Evolutionary conservation across 257 asterid species (phyloP).

Genomic region (Forsythia suspensa): DNA sequence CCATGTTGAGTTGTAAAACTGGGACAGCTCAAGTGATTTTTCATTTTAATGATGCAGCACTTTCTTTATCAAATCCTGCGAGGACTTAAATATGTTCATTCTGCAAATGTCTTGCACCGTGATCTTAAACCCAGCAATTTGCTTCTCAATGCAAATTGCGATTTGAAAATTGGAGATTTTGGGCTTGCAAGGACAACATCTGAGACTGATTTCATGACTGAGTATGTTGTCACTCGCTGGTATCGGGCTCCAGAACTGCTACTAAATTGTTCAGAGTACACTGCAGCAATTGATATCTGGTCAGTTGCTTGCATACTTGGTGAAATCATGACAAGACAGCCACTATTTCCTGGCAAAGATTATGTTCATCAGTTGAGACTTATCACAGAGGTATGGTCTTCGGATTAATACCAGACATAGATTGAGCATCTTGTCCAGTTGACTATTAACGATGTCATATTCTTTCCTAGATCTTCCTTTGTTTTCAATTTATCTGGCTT

Average conservation of each 20-base stretch:
- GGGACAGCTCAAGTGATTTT: constrained; percentile 11
- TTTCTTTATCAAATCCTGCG: constrained; percentile 91
- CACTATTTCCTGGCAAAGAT: constrained; percentile 95
- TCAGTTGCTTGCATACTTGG: constrained; percentile 98
- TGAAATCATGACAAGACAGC: constrained; percentile 87
- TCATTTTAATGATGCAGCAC: constrained; percentile 57
- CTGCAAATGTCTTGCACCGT: constrained; percentile 94
- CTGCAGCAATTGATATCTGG: constrained; percentile 97
- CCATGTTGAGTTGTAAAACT: background rate
- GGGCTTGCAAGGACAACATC: constrained; percentile 99
- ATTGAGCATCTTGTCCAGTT: background rate
- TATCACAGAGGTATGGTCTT: constrained; percentile 72
- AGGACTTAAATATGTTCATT: constrained; percentile 92
- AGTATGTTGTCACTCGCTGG: constrained; percentile 98
- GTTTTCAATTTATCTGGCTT: background rate
- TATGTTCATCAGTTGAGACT: constrained; percentile 97
- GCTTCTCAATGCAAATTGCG: constrained; percentile 85
- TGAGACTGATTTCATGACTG: constrained; percentile 99
- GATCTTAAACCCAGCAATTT: constrained; percentile 94
- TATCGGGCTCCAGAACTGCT: constrained; percentile 97
- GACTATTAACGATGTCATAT: background rate
- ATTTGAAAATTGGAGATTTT: constrained; percentile 85
- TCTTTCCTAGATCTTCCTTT: background rate
- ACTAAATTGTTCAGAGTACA: constrained; percentile 92
- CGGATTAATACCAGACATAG: background rate